A percentile compares a stretch with the other conserved stretches of the same genome.
These are phyloP conservation scores for Salix purpurea DNA, from an alignment of 345 rosid species.

Conservation along the genomic window DNA sequence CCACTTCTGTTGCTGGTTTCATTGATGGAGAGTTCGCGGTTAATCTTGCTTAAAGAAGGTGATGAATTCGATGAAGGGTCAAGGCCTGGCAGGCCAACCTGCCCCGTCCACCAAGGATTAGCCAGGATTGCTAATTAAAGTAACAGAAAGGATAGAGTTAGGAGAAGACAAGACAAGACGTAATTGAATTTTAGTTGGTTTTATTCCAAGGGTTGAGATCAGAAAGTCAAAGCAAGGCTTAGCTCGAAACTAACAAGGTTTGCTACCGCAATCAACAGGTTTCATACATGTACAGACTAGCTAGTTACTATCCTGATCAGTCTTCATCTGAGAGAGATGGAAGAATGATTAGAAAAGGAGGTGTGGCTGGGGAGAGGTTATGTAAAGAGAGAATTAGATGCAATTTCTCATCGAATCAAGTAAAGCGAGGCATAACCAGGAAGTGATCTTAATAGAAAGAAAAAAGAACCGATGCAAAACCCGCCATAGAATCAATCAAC, in stretches of 20 bases:
- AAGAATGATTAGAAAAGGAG: constrained; percentile 3
- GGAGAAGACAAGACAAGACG: background rate
- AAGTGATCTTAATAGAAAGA: constrained; percentile 4
- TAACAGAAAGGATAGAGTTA: background rate
- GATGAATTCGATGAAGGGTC: constrained; percentile 52
- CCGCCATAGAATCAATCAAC: constrained; percentile 19
- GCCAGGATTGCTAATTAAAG: constrained; percentile 38
- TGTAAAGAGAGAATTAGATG: constrained; percentile 46
- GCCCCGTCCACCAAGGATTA: constrained; percentile 77
- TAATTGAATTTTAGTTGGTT: background rate
- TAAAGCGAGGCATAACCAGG: constrained; percentile 19
- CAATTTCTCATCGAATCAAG: constrained; percentile 44
- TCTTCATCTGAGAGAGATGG: constrained; percentile 7
- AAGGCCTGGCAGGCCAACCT: constrained; percentile 48
- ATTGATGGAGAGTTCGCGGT: constrained; percentile 42
- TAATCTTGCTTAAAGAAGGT: constrained; percentile 39
- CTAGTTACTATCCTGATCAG: background rate
- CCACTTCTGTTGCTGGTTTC: constrained; percentile 23
- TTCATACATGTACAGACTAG: background rate
- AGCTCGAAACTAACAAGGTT: background rate
- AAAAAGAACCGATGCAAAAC: constrained; percentile 19
- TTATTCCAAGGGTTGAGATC: constrained; percentile 13
- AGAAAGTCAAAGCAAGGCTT: constrained; percentile 31
- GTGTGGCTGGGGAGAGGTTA: background rate
- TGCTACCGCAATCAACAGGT: constrained; percentile 10